Evolutionary conservation across 2,329 filamentous ascomycete species (phyloP).

Genomic region (Dactylellina leptospora): DNA sequence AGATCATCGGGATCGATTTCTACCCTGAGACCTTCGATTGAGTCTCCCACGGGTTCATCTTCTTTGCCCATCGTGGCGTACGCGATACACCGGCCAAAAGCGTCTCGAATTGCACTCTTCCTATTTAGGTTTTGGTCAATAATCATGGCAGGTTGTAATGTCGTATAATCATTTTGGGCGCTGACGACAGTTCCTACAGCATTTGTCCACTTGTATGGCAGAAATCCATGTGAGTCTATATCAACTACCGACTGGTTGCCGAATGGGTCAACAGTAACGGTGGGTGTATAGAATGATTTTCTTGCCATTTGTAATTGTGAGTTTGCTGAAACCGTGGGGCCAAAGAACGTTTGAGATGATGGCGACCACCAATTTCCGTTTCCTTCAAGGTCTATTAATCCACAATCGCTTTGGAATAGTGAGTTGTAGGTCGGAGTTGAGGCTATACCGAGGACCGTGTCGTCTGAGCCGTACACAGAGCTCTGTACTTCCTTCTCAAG

Average conservation of each 20-base stretch:
- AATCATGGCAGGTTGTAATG: not conserved
- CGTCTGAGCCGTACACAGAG: too few relatives aligned
- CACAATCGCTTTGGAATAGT: too few relatives aligned
- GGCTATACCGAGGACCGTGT: too few relatives aligned
- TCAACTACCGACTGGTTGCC: not conserved
- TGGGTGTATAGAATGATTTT: not conserved
- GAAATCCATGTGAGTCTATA: not conserved
- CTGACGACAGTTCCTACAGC: not conserved
- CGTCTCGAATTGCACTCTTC: not conserved
- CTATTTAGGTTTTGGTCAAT: not conserved
- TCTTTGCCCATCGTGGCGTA: not conserved
- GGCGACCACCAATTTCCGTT: too few relatives aligned
- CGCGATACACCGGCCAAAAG: not conserved
- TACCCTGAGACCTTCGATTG: not conserved
- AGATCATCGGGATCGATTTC: too few relatives aligned
- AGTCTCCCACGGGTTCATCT: not conserved
- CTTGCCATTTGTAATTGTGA: not conserved
- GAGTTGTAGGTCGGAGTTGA: too few relatives aligned
- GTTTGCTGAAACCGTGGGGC: too few relatives aligned
- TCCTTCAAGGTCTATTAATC: too few relatives aligned
- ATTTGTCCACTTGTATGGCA: not conserved
- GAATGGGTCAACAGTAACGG: not conserved
- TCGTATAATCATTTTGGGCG: not conserved
- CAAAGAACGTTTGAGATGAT: too few relatives aligned
- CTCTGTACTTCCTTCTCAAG: too few relatives aligned